These are phyloP conservation scores for Cymbidium sinense DNA, from an alignment of 106 monocot species.

Conservation along the genomic window DNA sequence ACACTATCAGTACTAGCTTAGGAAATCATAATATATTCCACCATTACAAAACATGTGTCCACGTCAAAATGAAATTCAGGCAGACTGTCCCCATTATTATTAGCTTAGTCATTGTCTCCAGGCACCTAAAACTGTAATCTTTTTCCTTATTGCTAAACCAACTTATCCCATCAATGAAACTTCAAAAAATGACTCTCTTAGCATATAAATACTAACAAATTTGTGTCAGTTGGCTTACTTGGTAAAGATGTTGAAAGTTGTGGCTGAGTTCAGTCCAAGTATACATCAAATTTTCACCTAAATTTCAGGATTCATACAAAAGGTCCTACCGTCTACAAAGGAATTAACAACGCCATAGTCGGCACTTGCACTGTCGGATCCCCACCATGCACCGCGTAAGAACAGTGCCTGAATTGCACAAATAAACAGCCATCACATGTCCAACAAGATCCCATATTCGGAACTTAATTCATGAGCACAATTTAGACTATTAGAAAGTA, in stretches of 20 bases:
- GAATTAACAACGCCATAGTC: not conserved
- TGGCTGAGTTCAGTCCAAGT: no score
- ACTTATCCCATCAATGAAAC: not conserved
- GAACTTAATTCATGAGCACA: not conserved
- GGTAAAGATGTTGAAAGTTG: no score
- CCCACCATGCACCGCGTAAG: not conserved
- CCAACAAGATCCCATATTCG: not conserved
- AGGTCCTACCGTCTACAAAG: not conserved
- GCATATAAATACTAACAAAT: no score
- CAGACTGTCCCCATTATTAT: not conserved
- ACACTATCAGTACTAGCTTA: not conserved
- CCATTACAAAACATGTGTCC: not conserved
- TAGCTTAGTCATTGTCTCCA: not conserved
- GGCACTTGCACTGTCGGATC: not conserved
- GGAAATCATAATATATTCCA: not conserved
- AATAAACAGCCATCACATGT: not conserved
- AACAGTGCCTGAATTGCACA: not conserved
- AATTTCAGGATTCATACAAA: not conserved
- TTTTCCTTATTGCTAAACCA: not conserved
- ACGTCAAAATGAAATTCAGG: not conserved
- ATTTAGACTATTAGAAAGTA: not conserved
- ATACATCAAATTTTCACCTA: no score
- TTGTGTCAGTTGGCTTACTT: no score
- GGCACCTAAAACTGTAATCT: not conserved
- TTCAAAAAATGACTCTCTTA: not conserved